Conservation (phyloP, 1,139 yeast species). For the Hansenula lynferdii region DNA sequence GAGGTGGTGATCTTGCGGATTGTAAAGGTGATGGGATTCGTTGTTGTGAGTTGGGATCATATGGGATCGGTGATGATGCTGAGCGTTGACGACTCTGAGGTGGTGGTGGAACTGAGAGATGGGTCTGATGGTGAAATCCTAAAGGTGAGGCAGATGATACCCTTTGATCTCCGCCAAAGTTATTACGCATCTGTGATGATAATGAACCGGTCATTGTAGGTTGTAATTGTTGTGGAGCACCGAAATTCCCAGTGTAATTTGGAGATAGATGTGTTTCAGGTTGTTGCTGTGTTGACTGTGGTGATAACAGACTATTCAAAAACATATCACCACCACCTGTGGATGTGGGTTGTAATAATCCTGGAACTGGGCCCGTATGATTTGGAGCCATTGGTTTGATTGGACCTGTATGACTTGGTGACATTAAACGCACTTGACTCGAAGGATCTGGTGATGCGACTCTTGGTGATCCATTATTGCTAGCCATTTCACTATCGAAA, state of each 20-base stretch:
- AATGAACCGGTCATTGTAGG: slow-evolving; percentile 58
- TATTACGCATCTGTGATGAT: slow-evolving; percentile 4
- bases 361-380: slow-evolving; percentile 15
- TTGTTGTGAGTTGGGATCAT: slow-evolving; percentile 10
- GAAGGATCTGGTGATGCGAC: slow-evolving; percentile 12
- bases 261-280: slow-evolving; percentile 9
- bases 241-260: slow-evolving; percentile 4
- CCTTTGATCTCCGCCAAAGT: neutral
- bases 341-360: neutral
- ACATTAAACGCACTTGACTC: slow-evolving; percentile 2
- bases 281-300: neutral
- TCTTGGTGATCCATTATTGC: slow-evolving; percentile 11
- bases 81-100: slow-evolving; percentile 41
- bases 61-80: slow-evolving; percentile 40
- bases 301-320: slow-evolving; percentile 5
- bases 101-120: slow-evolving; percentile 31
- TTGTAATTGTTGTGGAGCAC: slow-evolving; percentile 30
- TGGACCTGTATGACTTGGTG: slow-evolving; percentile 21
- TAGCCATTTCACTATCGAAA: slow-evolving; percentile 16
- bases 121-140: slow-evolving; percentile 3
- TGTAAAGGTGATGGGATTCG: slow-evolving; percentile 20
- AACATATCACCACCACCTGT: slow-evolving; percentile 3
- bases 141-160: slow-evolving; percentile 11
- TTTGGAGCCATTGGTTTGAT: slow-evolving; percentile 15
- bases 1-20: slow-evolving; percentile 20